These are phyloP conservation scores for Anisodus acutangulus DNA, from an alignment of 257 asterid genomes.

Conservation along the genomic window DNA sequence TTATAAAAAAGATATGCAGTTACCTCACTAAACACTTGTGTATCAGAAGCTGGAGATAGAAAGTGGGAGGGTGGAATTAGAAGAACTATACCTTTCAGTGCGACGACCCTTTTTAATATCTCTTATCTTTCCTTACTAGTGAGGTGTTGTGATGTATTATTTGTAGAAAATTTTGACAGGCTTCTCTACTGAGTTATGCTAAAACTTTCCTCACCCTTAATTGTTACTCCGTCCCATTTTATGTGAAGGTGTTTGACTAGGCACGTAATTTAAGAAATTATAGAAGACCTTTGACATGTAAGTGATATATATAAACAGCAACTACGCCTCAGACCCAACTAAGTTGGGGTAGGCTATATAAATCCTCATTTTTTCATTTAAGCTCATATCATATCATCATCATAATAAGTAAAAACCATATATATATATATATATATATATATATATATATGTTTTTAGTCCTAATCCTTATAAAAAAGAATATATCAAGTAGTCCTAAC, in stretches of 20 bases:
- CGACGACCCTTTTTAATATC: neutral
- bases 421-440: neutral
- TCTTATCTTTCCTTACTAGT: neutral
- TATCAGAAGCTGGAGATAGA: neutral
- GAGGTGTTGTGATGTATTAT: neutral
- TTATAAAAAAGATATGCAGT: neutral
- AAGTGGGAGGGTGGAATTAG: conserved; percentile 11
- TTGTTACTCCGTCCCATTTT: neutral
- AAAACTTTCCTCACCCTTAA: neutral
- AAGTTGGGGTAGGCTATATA: no score
- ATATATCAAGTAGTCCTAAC: neutral
- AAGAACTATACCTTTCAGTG: conserved; percentile 13
- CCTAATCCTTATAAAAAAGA: neutral
- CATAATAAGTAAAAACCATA: no score
- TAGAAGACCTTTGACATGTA: neutral
- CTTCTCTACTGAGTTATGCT: neutral
- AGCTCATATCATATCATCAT: no score
- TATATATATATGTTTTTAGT: neutral
- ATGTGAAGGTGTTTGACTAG: neutral
- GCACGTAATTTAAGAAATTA: neutral
- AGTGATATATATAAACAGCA: neutral
- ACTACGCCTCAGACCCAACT: no score
- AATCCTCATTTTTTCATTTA: no score
- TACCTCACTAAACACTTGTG: neutral
- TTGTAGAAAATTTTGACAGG: neutral